Base-by-base conservation (phyloP, 1,284 basidiomycete species). In the Trichosporon asahii region DNA sequence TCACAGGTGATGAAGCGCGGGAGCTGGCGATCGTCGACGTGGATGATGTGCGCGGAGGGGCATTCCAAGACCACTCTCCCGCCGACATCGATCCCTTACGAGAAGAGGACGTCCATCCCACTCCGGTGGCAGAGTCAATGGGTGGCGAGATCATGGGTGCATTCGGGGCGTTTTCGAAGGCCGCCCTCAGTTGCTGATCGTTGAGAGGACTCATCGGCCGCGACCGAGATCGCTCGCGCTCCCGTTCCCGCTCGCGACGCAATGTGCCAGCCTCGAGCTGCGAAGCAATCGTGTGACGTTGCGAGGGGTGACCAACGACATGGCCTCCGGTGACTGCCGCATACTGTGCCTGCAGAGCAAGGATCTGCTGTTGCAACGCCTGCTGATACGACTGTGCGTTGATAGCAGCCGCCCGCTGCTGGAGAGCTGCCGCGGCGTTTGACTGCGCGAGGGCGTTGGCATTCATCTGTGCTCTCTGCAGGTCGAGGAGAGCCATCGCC, bases 151-250 rank as follows among this genome's bases (percentile, higher is more conserved):
- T 67, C 29, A 69, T 63, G 4, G 73, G 66, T 31, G 66, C 70
- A 11, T 67, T 63, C 9, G 74, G 68, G 11, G 73, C 76, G 65
- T 70, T 68, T 67, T 78, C 79, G 57, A 78, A 78, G 14, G 76
- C 70, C 0, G 78, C 75, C 60, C 77, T 71, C 35, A 77, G 31
- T 3, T 76, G 74, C 11, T 72, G 65, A 49, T 76, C 72, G 55
- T 78, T 73, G 6, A 73, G 57, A 1, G 68, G 68, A 33, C 57
- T 66, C 65, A 33, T 44, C 46, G 65, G 49, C 11, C 64, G 63
- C 11, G 46, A 61, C 29, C 68, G 69, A 53, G 65, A 44, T 37
- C 67, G 70, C 67, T 70, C 68, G 2, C 71, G 67, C 57, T 73
- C 72, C 25, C 72, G 70, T 11, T 73, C 72, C 18, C 72, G 61